A percentile compares a stretch with the other conserved stretches of the same genome.
Conservation (phyloP, 2,329 filamentous ascomycete species). For the Talaromyces pinophilus region DNA sequence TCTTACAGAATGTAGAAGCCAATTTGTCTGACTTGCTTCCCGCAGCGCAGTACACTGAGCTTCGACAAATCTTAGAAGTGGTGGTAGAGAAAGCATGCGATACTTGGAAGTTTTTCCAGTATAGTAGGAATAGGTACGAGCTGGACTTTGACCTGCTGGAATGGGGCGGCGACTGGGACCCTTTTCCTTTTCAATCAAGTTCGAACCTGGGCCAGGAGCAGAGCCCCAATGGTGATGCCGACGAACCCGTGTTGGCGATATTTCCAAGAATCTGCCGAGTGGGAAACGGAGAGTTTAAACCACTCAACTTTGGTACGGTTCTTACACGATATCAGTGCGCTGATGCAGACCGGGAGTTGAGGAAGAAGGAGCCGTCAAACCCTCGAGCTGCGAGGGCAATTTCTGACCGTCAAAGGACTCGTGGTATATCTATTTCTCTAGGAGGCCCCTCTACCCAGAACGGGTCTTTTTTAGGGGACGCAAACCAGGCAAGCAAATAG, state of each 20-base stretch:
- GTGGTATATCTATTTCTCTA: neutral
- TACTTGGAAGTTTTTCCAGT: neutral
- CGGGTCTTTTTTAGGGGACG: neutral
- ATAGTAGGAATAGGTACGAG: neutral
- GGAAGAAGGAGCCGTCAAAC: neutral
- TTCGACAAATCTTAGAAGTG: neutral
- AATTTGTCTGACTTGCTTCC: neutral
- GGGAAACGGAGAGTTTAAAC: neutral
- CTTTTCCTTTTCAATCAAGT: neutral
- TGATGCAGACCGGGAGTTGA: neutral
- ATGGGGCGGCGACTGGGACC: neutral
- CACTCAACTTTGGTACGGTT: neutral
- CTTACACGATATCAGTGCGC: neutral
- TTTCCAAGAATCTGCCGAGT: neutral
- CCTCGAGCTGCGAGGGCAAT: neutral
- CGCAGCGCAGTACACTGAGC: neutral
- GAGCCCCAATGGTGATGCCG: neutral
- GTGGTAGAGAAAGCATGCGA: neutral
- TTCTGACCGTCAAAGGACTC: neutral
- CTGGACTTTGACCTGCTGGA: neutral
- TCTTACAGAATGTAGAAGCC: neutral
- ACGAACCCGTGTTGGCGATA: neutral
- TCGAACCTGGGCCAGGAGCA: neutral
- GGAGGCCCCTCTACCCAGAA: neutral
- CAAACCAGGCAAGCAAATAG: neutral